These are phyloP conservation scores for Tricholomella constricta DNA, from an alignment of 768 basidiomycete genomes.

Conservation along the genomic window DNA sequence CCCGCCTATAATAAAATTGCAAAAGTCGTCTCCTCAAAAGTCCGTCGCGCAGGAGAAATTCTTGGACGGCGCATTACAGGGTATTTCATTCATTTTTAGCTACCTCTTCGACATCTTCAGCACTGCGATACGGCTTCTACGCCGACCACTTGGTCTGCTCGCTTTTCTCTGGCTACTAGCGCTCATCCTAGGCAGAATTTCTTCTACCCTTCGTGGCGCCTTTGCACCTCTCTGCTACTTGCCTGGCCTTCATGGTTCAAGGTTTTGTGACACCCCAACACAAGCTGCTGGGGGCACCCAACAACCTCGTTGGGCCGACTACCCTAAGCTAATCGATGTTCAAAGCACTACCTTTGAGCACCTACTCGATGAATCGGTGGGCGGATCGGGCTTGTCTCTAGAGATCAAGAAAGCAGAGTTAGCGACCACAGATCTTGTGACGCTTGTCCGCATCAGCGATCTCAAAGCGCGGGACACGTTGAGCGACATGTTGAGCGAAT, in stretches of 20 bases:
- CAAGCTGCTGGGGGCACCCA: conserved; percentile 5
- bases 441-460: conserved; percentile 63
- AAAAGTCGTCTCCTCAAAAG: conserved; percentile 9
- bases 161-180: conserved; percentile 55
- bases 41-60: conserved; percentile 28
- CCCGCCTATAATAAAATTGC: conserved; percentile 10
- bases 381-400: conserved; percentile 60
- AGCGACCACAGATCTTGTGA: conserved; percentile 68
- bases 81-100: conserved; percentile 24
- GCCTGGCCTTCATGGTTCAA: conserved; percentile 54
- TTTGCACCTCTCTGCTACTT: conserved; percentile 63
- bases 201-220: conserved; percentile 43
- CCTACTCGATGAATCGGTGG: conserved; percentile 58
- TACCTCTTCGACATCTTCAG: conserved; percentile 53
- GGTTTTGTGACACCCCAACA: conserved; percentile 39
- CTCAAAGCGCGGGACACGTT: conserved; percentile 61
- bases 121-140: conserved; percentile 50
- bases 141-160: conserved; percentile 56
- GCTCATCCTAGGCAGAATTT: conserved; percentile 41
- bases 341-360: conserved; percentile 66
- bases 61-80: conserved; percentile 31
- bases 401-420: conserved; percentile 78
- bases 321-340: conserved; percentile 57
- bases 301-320: conserved; percentile 55
- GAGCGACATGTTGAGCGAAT: conserved; percentile 50